phyloP scores from a whole-genome alignment of 306 rosid genomes.

The Dryas octopetala region DNA sequence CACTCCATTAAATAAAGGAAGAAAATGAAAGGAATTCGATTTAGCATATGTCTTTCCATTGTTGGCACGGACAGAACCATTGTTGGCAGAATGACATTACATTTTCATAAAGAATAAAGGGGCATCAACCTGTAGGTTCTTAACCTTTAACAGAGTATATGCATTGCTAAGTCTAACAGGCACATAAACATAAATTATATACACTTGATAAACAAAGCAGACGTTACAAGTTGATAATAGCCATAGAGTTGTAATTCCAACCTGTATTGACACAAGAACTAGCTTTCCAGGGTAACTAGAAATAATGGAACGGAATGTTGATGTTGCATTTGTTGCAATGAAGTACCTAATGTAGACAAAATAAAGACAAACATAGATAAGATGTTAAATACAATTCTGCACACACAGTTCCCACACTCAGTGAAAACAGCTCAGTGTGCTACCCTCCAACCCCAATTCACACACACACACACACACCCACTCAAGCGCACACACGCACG shows the following conservation, averaged over 20 bases:
- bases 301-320: conserved; percentile 72
- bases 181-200: background rate
- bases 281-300: conserved; percentile 75
- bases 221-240: conserved; percentile 10
- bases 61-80: background rate
- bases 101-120: background rate
- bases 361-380: conserved; percentile 17
- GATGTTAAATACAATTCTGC: conserved; percentile 8
- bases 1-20: background rate
- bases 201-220: conserved; percentile 4
- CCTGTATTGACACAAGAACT: conserved; percentile 85
- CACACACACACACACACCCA: background rate
- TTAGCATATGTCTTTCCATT: background rate
- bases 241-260: conserved; percentile 27
- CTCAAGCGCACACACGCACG: too few species aligned
- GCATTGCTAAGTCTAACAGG: background rate
- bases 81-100: background rate
- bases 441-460: background rate
- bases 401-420: background rate
- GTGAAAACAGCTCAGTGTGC: background rate
- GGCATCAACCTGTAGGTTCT: background rate
- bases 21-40: background rate
- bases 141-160: background rate
- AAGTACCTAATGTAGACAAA: conserved; percentile 56
- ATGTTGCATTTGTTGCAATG: conserved; percentile 79